A percentile compares a stretch with the other conserved stretches of the same genome.
phyloP scores from a whole-genome alignment of 108 stramenopile species.

The Ochromonas danica region DNA sequence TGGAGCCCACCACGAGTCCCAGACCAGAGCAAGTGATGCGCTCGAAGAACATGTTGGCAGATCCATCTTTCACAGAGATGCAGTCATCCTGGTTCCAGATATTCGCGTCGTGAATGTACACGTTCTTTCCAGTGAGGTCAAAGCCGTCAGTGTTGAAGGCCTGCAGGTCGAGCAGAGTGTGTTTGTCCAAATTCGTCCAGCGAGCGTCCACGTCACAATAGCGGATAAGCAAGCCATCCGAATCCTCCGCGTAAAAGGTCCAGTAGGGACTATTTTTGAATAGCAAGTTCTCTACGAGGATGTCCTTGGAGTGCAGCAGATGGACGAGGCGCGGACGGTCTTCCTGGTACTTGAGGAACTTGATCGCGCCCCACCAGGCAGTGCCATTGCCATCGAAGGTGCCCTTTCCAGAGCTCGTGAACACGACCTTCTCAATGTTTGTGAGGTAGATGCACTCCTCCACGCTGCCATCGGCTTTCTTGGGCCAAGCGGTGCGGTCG shows the following conservation, averaged over 20 bases:
- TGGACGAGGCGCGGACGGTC: constrained; percentile 49
- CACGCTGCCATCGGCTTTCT: constrained; percentile 24
- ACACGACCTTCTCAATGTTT: constrained; percentile 1
- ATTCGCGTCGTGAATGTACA: constrained; percentile 46
- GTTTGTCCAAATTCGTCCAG: constrained; percentile 44
- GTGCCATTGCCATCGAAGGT: constrained; percentile 50
- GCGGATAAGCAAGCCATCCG: constrained; percentile 48
- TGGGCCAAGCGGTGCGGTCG: constrained; percentile 22
- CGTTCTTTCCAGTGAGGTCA: constrained; percentile 57
- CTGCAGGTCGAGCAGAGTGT: constrained; percentile 50
- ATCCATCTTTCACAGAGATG: constrained; percentile 60
- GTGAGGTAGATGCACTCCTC: constrained; percentile 29
- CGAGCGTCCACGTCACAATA: constrained; percentile 45
- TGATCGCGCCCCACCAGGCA: constrained; percentile 60
- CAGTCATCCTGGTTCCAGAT: constrained; percentile 64
- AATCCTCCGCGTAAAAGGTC: constrained; percentile 40
- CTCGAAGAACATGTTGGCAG: constrained; percentile 57
- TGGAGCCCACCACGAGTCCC: constrained; percentile 60
- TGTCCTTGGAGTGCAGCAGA: constrained; percentile 37
- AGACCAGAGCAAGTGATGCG: constrained; percentile 57
- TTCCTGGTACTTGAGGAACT: constrained; percentile 47
- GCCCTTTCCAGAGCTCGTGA: constrained; percentile 37
- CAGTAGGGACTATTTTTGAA: constrained; percentile 55
- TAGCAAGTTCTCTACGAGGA: constrained; percentile 53
- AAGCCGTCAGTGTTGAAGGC: constrained; percentile 66